phyloP scores from a whole-genome alignment of 2,329 filamentous ascomycete species.

The Claviceps spartinae region DNA sequence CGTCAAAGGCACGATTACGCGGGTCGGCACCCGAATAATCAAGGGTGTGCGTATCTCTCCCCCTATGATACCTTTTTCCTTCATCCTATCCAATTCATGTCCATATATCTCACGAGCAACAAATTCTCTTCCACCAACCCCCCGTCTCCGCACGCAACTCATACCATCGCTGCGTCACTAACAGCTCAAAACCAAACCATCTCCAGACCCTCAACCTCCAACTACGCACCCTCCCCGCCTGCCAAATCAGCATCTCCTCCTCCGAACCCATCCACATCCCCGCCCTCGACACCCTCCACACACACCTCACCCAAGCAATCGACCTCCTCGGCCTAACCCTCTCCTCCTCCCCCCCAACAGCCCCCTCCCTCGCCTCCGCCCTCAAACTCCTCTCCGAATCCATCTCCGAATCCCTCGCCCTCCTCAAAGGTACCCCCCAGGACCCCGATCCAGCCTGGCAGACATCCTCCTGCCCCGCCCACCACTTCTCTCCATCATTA shows the following conservation, averaged over 20 bases:
- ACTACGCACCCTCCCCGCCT: constrained; percentile 50
- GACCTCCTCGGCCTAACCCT: constrained; percentile 64
- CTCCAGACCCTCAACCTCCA: constrained; percentile 60
- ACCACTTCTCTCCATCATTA: constrained; percentile 28
- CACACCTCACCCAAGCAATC: constrained; percentile 69
- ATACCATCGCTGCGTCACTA: too few relatives aligned
- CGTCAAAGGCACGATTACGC: constrained; percentile 84
- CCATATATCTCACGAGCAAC: neutral
- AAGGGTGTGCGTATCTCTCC: constrained; percentile 55
- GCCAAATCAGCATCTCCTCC: constrained; percentile 35
- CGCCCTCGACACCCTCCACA: constrained; percentile 57
- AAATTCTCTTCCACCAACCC: neutral
- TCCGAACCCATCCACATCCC: constrained; percentile 45
- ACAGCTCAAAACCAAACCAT: too few relatives aligned
- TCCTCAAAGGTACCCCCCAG: constrained; percentile 40
- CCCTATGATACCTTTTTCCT: neutral
- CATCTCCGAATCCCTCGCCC: constrained; percentile 36
- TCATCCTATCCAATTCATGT: neutral
- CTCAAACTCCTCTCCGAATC: constrained; percentile 42
- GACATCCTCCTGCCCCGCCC: constrained; percentile 27
- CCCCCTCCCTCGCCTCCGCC: constrained; percentile 40
- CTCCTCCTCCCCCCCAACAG: constrained; percentile 45
- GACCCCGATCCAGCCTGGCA: constrained; percentile 30
- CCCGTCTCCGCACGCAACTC: too few relatives aligned
- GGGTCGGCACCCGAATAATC: constrained; percentile 79